These are phyloP conservation scores for Wickerhamomyces rabaulensis DNA, from an alignment of 805 yeast species.

Conservation along the genomic window DNA sequence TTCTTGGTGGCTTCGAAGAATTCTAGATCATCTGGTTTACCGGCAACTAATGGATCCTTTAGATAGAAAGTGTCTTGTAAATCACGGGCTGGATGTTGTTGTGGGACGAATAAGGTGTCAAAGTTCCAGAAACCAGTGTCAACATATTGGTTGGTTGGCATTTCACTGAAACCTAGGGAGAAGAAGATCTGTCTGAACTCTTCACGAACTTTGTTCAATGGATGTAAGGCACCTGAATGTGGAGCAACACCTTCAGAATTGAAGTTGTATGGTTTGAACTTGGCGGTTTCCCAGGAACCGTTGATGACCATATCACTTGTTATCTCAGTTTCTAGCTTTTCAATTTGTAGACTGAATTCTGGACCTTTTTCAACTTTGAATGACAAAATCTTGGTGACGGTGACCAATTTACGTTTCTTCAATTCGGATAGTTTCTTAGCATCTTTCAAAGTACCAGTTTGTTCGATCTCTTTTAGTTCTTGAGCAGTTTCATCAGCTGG, in stretches of 20 bases:
- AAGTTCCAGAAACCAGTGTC: conserved; percentile 99
- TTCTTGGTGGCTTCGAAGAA: conserved; percentile 74
- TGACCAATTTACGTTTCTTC: conserved; percentile 87
- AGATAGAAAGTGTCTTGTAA: conserved; percentile 97
- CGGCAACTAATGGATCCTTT: conserved; percentile 84
- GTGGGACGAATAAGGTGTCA: conserved; percentile 94
- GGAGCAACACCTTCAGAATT: conserved; percentile 90
- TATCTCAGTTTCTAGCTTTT: conserved; percentile 84
- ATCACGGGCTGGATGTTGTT: conserved; percentile 99
- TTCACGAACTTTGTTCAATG: conserved; percentile 92
- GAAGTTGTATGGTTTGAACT: conserved; percentile 95
- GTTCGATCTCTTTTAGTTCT: conserved; percentile 52
- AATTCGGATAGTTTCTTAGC: conserved; percentile 73
- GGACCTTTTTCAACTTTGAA: conserved; percentile 75
- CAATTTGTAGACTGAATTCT: conserved; percentile 77
- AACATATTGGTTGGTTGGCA: conserved; percentile 98
- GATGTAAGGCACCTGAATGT: conserved; percentile 90
- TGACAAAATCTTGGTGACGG: conserved; percentile 66
- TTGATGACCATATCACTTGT: conserved; percentile 87
- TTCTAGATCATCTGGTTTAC: conserved; percentile 72
- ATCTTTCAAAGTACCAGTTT: conserved; percentile 51
- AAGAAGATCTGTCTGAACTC: conserved; percentile 97
- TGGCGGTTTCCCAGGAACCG: conserved; percentile 76
- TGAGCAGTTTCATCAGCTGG: conserved; percentile 67
- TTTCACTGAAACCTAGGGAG: conserved; percentile 96